Percentiles rank a stretch among this genome's conserved stretches.
phyloP scores from a whole-genome alignment of 2,329 filamentous ascomycete genomes.

The Fusarium sp. region DNA sequence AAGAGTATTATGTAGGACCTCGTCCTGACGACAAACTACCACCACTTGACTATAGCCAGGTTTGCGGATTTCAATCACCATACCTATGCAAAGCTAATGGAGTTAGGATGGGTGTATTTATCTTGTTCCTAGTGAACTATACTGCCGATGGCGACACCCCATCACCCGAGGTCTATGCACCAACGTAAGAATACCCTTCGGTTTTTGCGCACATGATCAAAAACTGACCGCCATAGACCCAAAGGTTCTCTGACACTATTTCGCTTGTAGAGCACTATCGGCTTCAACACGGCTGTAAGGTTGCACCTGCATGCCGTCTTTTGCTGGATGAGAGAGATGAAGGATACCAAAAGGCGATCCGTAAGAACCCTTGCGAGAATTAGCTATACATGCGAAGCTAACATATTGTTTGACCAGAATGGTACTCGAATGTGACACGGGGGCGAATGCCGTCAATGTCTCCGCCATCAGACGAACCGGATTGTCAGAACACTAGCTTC shows the following conservation, averaged over 20 bases:
- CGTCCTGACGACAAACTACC: neutral
- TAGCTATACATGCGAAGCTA: neutral
- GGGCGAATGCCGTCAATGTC: neutral
- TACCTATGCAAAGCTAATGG: neutral
- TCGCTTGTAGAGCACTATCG: neutral
- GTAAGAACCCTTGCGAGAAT: neutral
- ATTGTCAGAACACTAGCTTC: neutral
- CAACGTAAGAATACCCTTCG: neutral
- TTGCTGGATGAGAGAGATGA: neutral
- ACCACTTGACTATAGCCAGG: neutral
- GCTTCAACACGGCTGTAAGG: neutral
- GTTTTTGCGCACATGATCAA: neutral
- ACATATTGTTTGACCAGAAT: neutral
- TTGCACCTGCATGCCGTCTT: neutral
- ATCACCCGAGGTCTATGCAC: neutral
- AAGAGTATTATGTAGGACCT: neutral
- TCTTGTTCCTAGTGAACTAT: neutral
- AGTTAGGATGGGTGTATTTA: neutral
- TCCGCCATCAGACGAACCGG: neutral
- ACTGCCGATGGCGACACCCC: slow-evolving; percentile 1
- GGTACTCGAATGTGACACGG: neutral
- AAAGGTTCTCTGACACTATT: neutral
- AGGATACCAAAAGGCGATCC: neutral
- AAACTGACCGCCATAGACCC: neutral
- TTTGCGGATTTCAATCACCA: neutral